These are phyloP conservation scores for Penicillium hordei DNA, from an alignment of 2,329 filamentous ascomycete species.

Conservation along the genomic window DNA sequence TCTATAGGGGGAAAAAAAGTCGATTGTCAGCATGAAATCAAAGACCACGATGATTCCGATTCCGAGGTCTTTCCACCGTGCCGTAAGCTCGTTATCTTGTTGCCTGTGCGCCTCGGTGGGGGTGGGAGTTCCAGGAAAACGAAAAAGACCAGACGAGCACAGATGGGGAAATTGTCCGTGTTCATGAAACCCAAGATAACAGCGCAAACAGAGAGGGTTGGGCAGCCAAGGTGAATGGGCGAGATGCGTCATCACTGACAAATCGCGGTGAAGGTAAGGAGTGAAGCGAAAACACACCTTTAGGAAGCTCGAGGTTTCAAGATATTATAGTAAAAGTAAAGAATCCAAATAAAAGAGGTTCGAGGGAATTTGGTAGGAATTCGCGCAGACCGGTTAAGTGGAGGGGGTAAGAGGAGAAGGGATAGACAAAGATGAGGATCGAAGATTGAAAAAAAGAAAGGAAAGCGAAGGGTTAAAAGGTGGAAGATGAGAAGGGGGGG, in stretches of 20 bases:
- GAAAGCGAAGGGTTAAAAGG: conserved; percentile 5
- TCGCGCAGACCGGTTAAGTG: neutral
- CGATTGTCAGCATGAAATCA: conserved; percentile 12
- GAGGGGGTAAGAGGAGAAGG: neutral
- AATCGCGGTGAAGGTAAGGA: conserved; percentile 1
- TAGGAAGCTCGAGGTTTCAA: neutral
- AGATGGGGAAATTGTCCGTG: neutral
- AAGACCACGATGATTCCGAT: neutral
- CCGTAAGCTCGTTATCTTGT: neutral
- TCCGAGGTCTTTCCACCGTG: neutral
- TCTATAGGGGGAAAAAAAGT: conserved; percentile 8
- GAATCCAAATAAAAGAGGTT: neutral
- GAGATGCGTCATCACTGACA: conserved; percentile 4
- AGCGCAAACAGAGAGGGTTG: neutral
- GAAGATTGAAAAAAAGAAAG: neutral
- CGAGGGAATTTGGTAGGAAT: neutral
- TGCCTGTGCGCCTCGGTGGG: neutral
- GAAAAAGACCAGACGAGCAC: neutral
- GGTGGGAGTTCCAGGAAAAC: neutral
- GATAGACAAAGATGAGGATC: neutral
- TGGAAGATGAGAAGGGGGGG: conserved; percentile 11
- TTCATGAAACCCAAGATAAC: neutral
- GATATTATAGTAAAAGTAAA: neutral
- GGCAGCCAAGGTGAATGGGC: conserved; percentile 1
- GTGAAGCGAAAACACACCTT: neutral